Evolutionary conservation across 2,329 filamentous ascomycete species (phyloP).

Genomic region (Ceratocystis papillata): DNA sequence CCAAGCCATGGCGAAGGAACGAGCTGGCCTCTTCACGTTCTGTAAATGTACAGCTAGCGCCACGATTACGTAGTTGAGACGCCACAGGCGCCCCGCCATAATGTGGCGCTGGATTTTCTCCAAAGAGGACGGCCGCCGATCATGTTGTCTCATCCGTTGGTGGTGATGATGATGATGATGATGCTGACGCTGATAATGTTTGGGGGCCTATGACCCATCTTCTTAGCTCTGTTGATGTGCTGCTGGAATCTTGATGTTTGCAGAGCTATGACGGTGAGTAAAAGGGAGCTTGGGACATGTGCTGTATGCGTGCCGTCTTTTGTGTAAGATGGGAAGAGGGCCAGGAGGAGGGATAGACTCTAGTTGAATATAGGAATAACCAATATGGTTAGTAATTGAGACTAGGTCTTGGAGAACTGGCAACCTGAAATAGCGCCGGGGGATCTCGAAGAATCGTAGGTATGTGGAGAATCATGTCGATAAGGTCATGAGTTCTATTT

Average conservation of each 20-base stretch:
- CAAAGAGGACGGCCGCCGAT: neutral
- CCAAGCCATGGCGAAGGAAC: slow-evolving; percentile 20
- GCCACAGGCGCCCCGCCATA: slow-evolving; percentile 2
- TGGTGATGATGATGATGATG: neutral
- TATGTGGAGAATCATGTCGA: no score
- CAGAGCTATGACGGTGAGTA: neutral
- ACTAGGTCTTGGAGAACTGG: no score
- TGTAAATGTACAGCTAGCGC: neutral
- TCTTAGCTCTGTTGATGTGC: neutral
- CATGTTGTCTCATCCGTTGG: neutral
- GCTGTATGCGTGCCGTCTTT: neutral
- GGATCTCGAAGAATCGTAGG: no score
- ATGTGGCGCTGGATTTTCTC: neutral
- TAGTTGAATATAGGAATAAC: neutral
- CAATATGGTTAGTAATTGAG: no score
- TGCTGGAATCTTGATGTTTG: neutral
- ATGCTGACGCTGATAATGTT: no score
- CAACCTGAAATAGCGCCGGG: no score
- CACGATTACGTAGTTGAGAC: slow-evolving; percentile 7
- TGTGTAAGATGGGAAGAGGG: slow-evolving; percentile 3
- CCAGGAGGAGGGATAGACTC: neutral
- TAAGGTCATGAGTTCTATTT: no score
- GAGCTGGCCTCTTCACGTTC: slow-evolving; percentile 24
- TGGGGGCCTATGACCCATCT: neutral
- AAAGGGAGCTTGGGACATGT: neutral